Conservation (phyloP, 192 early-diverging fungal species). For the Gorgonomyces haynaldii region DNA sequence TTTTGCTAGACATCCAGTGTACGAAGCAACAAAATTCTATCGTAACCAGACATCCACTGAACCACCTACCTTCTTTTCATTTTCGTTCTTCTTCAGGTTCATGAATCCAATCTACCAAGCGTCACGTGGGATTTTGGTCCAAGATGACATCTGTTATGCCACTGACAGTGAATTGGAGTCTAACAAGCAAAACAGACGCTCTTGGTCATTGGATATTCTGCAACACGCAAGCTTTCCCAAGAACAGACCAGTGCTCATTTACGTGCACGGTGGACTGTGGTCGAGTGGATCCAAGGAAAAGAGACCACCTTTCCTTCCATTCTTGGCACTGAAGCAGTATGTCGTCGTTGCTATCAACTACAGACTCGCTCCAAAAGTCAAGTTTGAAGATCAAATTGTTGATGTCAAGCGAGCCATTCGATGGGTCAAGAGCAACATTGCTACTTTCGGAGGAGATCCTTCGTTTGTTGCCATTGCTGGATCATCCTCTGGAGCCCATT, state of each 20-base stretch:
- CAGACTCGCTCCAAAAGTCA: constrained; percentile 30
- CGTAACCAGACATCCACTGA: constrained; percentile 17
- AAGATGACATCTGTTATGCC: constrained; percentile 22
- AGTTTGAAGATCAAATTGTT: constrained; percentile 45
- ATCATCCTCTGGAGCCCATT: constrained; percentile 43
- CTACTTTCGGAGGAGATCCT: constrained; percentile 52
- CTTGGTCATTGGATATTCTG: constrained; percentile 25
- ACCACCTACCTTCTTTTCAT: constrained; percentile 21
- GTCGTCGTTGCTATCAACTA: constrained; percentile 52
- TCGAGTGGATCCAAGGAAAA: constrained; percentile 41
- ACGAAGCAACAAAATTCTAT: constrained; percentile 19
- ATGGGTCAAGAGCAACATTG: constrained; percentile 52
- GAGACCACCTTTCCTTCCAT: constrained; percentile 22
- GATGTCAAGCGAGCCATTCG: constrained; percentile 59
- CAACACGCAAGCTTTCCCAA: constrained; percentile 24
- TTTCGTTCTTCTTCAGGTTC: constrained; percentile 23
- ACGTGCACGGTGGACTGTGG: constrained; percentile 59
- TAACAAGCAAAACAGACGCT: constrained; percentile 8
- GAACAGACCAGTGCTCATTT: constrained; percentile 30
- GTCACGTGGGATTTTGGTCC: constrained; percentile 14
- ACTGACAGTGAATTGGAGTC: constrained; percentile 18
- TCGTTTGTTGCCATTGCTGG: constrained; percentile 48
- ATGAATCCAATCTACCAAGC: constrained; percentile 23
- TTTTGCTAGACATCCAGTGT: constrained; percentile 17
- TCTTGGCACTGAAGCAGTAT: constrained; percentile 38